phyloP scores from a whole-genome alignment of 106 monocot species.

The Ottelia alismoides region DNA sequence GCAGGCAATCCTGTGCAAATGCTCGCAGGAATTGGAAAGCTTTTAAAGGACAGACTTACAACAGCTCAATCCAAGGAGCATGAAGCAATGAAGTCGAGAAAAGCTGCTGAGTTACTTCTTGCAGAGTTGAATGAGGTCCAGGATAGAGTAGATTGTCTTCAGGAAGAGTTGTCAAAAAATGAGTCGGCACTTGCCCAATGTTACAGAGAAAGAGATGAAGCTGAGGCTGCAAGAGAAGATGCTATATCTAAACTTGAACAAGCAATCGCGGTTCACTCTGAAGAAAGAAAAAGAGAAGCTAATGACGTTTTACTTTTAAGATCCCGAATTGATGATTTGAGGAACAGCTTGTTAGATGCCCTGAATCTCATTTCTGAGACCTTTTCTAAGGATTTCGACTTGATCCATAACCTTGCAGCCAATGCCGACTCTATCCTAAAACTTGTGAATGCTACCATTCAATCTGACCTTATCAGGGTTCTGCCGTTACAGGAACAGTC shows the following conservation, averaged over 20 bases:
- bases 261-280: constrained; percentile 22
- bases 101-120: constrained; percentile 63
- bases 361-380: constrained; percentile 26
- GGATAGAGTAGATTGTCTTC: constrained; percentile 72
- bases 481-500: too few species aligned
- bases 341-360: constrained; percentile 23
- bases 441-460: constrained; percentile 19
- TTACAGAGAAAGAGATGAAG: constrained; percentile 29
- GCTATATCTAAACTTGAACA: constrained; percentile 44
- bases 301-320: constrained; percentile 34
- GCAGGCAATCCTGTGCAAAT: constrained; percentile 49
- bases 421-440: constrained; percentile 32
- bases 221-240: constrained; percentile 44
- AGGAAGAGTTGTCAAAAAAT: constrained; percentile 54
- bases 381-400: constrained; percentile 25
- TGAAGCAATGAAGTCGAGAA: constrained; percentile 72
- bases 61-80: constrained; percentile 31
- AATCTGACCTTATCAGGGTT: too few species aligned
- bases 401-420: constrained; percentile 26
- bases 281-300: constrained; percentile 37
- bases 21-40: constrained; percentile 30
- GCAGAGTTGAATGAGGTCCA: constrained; percentile 94
- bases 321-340: constrained; percentile 36
- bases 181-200: constrained; percentile 30
- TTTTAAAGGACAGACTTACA: constrained; percentile 32